These are phyloP conservation scores for Calycina herbarum DNA, from an alignment of 2,329 filamentous ascomycete genomes.

Conservation along the genomic window DNA sequence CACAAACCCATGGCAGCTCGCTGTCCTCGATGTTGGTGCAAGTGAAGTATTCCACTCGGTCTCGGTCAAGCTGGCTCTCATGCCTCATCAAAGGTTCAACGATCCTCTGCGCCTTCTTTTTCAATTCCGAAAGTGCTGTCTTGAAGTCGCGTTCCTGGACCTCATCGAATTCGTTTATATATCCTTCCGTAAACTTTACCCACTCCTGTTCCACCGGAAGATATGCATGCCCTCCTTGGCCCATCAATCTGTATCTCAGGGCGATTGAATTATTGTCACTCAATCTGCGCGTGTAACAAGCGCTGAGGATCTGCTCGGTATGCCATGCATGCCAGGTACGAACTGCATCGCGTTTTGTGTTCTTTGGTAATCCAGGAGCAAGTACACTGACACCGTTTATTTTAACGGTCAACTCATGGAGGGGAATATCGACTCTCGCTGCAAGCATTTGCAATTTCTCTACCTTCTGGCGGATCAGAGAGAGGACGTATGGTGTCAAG, in stretches of 20 bases:
- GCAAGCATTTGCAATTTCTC: neutral
- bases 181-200: neutral
- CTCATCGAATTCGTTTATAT: neutral
- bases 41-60: neutral
- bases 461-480: neutral
- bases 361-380: neutral
- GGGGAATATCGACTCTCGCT: neutral
- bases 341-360: neutral
- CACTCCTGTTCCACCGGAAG: neutral
- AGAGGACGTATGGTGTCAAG: neutral
- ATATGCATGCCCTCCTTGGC: neutral
- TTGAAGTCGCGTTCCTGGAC: neutral
- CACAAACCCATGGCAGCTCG: neutral
- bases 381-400: neutral
- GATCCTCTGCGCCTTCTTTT: neutral
- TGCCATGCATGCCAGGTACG: neutral
- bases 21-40: neutral
- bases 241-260: neutral
- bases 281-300: neutral
- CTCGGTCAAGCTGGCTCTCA: neutral
- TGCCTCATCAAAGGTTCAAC: neutral
- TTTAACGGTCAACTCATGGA: neutral
- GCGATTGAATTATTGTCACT: neutral
- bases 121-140: neutral
- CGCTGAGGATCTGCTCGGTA: neutral